Evolutionary conservation across 2,329 filamentous ascomycete species (phyloP), one percentile per base, ranked within the genome.

Genomic region (Scleromitrula shiraiana): DNA sequence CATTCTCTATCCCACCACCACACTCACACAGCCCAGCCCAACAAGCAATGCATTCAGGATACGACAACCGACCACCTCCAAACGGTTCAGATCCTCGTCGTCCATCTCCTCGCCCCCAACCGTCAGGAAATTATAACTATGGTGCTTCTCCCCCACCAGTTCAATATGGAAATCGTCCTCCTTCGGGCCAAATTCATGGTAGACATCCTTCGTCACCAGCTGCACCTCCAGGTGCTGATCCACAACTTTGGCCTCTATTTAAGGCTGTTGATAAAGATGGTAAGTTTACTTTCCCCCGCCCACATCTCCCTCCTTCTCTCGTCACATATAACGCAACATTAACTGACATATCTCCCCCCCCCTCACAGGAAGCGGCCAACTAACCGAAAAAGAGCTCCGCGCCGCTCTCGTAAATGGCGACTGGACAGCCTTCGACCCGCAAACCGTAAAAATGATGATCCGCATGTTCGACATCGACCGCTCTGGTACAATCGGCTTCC

Each of bases 391-490:
- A 43, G 91, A 97, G 67, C 82, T 98, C 35, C 84, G 87, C 8
- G 83, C 86, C 1, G 93, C 93, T 17, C 80, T 98, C 5, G 90
- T 97, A 51, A 98, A 98, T 64, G 91, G 90, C 47, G 93, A 98
- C 73, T 96, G 88, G 80, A 88, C 88, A 1, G 80, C 88, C 4
- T 98, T 98, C 66, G 90, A 98, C 67, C 77, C 82, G 4, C 86
- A 95, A 60, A 98, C 93, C 1, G 90, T 97, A 56, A 85, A 85
- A 62, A 95, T 97, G 88, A 96, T 98, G 90, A 96, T 98, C 58
- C 85, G 90, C 64, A 97, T 98, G 93, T 98, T 98, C 69, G 91
- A 97, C 70, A 87, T 85, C 50, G 87, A 96, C 68, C 84, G 87
- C 59, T 85, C 79, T 53, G 89, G 90, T 43, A 86, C 85, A 12